Percentiles rank a stretch among this genome's conserved stretches.
phyloP scores from a whole-genome alignment of 2,329 filamentous ascomycete genomes.

The Macrophomina tecta region DNA sequence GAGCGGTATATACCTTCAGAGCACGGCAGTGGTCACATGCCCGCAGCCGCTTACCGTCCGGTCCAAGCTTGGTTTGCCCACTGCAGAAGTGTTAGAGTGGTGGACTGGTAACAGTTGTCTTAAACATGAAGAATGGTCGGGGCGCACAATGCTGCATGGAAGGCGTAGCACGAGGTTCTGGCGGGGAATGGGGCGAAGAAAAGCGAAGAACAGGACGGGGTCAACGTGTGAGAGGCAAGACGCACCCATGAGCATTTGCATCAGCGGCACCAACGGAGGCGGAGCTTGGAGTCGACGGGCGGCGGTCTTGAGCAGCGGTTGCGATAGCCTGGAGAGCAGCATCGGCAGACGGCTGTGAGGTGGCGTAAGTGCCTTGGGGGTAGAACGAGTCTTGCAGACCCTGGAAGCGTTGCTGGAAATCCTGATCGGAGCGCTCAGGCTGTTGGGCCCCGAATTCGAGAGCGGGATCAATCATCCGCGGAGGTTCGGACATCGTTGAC shows the following conservation, averaged over 20 bases:
- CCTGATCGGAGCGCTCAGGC: constrained; percentile 18
- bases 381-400: constrained; percentile 25
- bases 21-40: constrained; percentile 30
- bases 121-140: neutral
- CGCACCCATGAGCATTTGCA: constrained; percentile 12
- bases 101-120: neutral
- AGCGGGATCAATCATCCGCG: constrained; percentile 17
- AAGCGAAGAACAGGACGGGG: neutral
- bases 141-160: neutral
- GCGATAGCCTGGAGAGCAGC: constrained; percentile 26
- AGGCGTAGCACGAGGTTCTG: neutral
- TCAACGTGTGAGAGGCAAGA: neutral
- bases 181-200: neutral
- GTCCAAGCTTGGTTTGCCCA: constrained; percentile 26
- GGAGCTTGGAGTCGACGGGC: constrained; percentile 24
- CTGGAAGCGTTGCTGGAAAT: constrained; percentile 23
- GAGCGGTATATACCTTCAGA: constrained; percentile 8
- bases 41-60: constrained; percentile 26
- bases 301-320: constrained; percentile 23
- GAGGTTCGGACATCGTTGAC: constrained; percentile 3
- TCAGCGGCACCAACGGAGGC: constrained; percentile 22
- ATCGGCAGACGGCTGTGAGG: constrained; percentile 14
- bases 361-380: neutral
- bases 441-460: constrained; percentile 22
- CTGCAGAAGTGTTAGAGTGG: constrained; percentile 12